phyloP scores from a whole-genome alignment of 2,329 filamentous ascomycete genomes.

The Monosporascus sp. region DNA sequence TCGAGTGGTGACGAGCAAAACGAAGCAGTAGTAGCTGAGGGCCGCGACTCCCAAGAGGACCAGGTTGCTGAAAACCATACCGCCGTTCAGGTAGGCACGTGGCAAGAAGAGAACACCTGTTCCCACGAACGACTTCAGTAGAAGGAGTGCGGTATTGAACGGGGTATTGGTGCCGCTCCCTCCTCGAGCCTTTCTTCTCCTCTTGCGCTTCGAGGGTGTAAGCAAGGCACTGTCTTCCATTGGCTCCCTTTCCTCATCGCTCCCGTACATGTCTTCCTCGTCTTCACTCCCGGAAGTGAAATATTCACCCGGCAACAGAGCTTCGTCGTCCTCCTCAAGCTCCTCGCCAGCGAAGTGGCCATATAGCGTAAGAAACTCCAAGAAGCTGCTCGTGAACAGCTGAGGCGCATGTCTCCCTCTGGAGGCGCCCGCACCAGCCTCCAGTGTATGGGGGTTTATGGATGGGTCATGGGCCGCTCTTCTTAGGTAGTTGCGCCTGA shows the following conservation, averaged over 20 bases:
- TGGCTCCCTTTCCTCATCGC: constrained; percentile 68
- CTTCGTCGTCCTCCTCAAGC: constrained; percentile 93
- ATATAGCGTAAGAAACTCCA: constrained; percentile 92
- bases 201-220: constrained; percentile 66
- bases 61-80: constrained; percentile 93
- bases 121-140: constrained; percentile 96
- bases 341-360: constrained; percentile 97
- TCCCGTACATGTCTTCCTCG: constrained; percentile 50
- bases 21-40: constrained; percentile 96
- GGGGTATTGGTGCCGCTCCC: constrained; percentile 72
- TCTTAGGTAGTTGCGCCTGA: constrained; percentile 83
- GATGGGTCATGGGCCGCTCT: constrained; percentile 63
- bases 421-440: constrained; percentile 31
- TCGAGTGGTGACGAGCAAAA: constrained; percentile 82
- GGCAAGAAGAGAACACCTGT: constrained; percentile 93
- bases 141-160: constrained; percentile 72
- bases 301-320: constrained; percentile 80
- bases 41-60: constrained; percentile 81
- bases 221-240: constrained; percentile 84
- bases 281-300: constrained; percentile 75
- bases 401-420: constrained; percentile 43
- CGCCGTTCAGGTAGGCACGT: constrained; percentile 88
- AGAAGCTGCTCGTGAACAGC: constrained; percentile 84
- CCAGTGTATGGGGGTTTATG: constrained; percentile 33
- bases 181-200: constrained; percentile 70